Evolutionary conservation across 1,284 basidiomycete species (phyloP).

Genomic region (Cryptococcus deneoformans): DNA sequence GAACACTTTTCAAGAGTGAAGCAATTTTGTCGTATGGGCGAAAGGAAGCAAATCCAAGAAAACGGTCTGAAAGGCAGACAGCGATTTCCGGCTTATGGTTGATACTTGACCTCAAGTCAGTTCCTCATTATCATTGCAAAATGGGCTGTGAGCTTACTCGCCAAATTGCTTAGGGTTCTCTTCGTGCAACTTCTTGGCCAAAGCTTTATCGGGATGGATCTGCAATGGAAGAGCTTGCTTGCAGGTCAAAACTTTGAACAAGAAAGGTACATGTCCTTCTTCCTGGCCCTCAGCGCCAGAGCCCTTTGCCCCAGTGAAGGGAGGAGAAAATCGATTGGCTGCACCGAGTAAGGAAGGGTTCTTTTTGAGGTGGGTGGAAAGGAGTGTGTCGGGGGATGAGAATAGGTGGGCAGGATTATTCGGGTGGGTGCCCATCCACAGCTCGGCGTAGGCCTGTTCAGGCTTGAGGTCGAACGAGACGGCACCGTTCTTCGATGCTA

Average conservation of each 20-base stretch:
- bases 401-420: constrained; percentile 31
- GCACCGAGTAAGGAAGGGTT: constrained; percentile 23
- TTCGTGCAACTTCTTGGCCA: constrained; percentile 33
- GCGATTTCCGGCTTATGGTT: constrained; percentile 80
- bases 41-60: constrained; percentile 62
- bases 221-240: constrained; percentile 40
- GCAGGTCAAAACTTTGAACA: constrained; percentile 41
- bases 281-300: constrained; percentile 19
- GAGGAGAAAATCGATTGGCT: constrained; percentile 20
- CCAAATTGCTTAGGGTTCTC: constrained; percentile 33
- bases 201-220: constrained; percentile 36
- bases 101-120: constrained; percentile 8
- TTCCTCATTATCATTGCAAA: not conserved
- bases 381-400: constrained; percentile 7
- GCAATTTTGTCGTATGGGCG: constrained; percentile 19
- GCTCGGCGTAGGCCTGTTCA: constrained; percentile 32
- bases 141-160: constrained; percentile 14
- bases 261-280: constrained; percentile 34
- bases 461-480: constrained; percentile 22
- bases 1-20: constrained; percentile 13
- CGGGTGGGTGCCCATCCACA: constrained; percentile 41
- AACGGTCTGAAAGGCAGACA: constrained; percentile 75
- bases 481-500: constrained; percentile 21
- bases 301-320: constrained; percentile 19
- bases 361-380: constrained; percentile 19